These are phyloP conservation scores for Boletus huronensis DNA, from an alignment of 768 basidiomycete species.

Conservation along the genomic window DNA sequence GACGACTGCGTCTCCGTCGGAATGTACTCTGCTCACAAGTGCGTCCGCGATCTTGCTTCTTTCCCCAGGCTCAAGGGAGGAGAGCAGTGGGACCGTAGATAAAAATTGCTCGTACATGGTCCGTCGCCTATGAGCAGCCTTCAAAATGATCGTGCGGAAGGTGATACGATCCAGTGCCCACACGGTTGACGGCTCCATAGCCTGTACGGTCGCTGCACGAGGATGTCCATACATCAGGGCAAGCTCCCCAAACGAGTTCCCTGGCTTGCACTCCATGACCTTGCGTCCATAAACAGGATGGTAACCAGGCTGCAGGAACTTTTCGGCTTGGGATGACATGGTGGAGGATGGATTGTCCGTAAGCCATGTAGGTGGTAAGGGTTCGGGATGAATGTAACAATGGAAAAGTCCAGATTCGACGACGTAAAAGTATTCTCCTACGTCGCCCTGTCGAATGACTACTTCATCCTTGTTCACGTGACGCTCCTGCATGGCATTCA, in stretches of 20 bases:
- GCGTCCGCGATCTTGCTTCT: constrained; percentile 98
- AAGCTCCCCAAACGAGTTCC: constrained; percentile 90
- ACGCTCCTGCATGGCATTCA: constrained; percentile 94
- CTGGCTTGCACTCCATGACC: constrained; percentile 81
- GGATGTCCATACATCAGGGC: constrained; percentile 98
- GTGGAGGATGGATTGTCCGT: constrained; percentile 39
- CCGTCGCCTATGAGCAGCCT: constrained; percentile 83
- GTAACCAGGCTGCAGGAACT: constrained; percentile 59
- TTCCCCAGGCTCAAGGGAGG: constrained; percentile 82
- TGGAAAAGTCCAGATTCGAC: constrained; percentile 87
- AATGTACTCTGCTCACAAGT: constrained; percentile 76
- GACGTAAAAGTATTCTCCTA: constrained; percentile 96
- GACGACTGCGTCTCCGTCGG: constrained; percentile 85
- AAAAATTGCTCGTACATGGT: constrained; percentile 98
- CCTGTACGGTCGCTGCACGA: constrained; percentile 89
- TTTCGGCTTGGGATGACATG: constrained; percentile 42
- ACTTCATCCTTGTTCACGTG: constrained; percentile 68
- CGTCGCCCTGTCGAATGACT: constrained; percentile 96
- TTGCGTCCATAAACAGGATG: constrained; percentile 74
- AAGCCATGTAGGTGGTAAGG: constrained; percentile 58
- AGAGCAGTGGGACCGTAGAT: constrained; percentile 82
- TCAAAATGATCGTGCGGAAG: constrained; percentile 96
- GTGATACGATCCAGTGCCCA: constrained; percentile 98
- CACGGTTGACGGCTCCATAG: constrained; percentile 75
- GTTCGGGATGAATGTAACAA: constrained; percentile 74